Evolutionary conservation across 2,329 filamentous ascomycete species (phyloP), one percentile per base, ranked within the genome.

Genomic region (Ophiognomonia clavigignenti-juglandacearum): DNA sequence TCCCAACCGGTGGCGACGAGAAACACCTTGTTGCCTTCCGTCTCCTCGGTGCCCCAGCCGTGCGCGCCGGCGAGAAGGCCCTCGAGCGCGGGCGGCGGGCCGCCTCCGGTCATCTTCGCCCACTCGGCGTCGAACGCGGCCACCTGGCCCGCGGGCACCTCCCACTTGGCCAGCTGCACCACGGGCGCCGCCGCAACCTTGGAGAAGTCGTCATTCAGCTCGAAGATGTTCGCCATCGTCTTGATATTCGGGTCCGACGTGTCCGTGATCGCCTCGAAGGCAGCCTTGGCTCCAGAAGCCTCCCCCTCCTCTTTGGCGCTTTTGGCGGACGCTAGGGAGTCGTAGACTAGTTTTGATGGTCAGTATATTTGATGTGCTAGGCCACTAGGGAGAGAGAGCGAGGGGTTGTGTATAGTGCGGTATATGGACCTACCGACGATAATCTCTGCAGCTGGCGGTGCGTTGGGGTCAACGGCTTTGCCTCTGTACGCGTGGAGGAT

Each of bases 61-160:
- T 53, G 43, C 7, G 51, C 38, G 18, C 48, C 51, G 2, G 39
- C 45, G 14, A 54, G 16, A 13, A 53, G 48, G 11, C 53, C 53
- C 6, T 46, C 48, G 6, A 48, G 51, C 34, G 31, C 51, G 9
- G 45, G 46, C 4, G 51, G 51, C 27, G 29, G 22, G 19, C 32
- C 44, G 10, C 36, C 20, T 26, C 36, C 26, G 9, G 50, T n/a
- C 20, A 47, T 34, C 2, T 23, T 40, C 3, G 43, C 23, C 11
- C 45, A 53, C 2, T 46, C 47, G 9, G 51, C 44, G 38, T 55
- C 51, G 29, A 55, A 53, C 4, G 47, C 53, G 1, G 44, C n/a
- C 24, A 10, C 14, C 36, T 23, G 40, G 27, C 7, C 43, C 40
- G 34, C 24, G 26, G 20, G 37, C 31, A 55, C 43, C 19, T 49